Base-by-base conservation (phyloP, 129 eudicot species). In the Erigeron canadensis region DNA sequence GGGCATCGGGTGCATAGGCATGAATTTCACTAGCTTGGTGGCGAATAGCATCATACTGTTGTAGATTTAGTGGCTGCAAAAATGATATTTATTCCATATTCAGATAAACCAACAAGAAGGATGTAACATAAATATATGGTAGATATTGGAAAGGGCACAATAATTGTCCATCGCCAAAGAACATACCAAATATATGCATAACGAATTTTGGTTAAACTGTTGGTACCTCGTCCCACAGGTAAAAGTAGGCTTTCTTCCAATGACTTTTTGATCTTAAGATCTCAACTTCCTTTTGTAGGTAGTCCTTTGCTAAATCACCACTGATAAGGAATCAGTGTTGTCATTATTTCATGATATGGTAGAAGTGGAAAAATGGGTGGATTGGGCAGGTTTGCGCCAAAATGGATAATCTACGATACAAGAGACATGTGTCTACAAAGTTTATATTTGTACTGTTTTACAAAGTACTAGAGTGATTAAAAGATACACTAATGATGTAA, bases 211-310 rank as follows among this genome's bases (percentile, higher is more conserved):
- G 22, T 76, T 62, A 11, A 11, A 51, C 22, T 38, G 50, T 75
- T 58, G 74, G 63, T 83, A 94, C 98, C 97, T 94, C 98, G 77
- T 94, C 98, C 98, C 98, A 94, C 83, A 94, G 63, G 73, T 94
- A 94, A 75, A 94, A 94, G 85, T 94, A 94, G 46, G 98, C 98
- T 79, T 94, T 94, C 71, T 85, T 87, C 98, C 98, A 89, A 62
- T 94, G 98, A 71, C 63, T 73, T 79, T 87, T 94, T 56, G 90
- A 82, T 82, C 91, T 89, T 73, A 94, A 79, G 69, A 89, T 81
- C 83, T 89, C 96, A n/a, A 94, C 90, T 71, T 94, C 96, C 51
- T 78, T 87, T 80, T 86, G 98, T 72, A 94, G 55, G 80, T 75
- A 85, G 70, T 86, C 88, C 75, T 84, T 84, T 74, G 81, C 81